phyloP scores from a whole-genome alignment of 78 protist species.

The Dictyostelium firmibasis region DNA sequence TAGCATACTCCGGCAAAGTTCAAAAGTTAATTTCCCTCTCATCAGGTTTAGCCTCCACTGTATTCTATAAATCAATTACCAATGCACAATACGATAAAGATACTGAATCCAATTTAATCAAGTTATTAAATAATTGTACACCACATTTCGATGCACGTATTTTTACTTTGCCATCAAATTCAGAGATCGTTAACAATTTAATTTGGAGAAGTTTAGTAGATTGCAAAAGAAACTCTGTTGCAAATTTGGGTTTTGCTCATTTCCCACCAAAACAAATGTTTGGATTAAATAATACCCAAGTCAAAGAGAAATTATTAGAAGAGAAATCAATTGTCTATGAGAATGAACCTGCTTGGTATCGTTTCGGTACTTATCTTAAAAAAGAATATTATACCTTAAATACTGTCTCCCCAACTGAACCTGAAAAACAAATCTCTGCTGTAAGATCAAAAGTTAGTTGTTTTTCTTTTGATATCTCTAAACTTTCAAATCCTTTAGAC shows the following conservation, averaged over 20 bases:
- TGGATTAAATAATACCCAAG: background rate
- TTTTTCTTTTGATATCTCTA: slow-evolving; percentile 7
- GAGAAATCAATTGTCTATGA: slow-evolving; percentile 34
- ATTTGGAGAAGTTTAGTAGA: slow-evolving; percentile 73
- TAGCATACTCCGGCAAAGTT: slow-evolving; percentile 46
- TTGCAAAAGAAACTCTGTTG: slow-evolving; percentile 43
- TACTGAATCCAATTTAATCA: background rate
- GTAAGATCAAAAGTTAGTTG: background rate
- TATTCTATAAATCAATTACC: slow-evolving; percentile 29
- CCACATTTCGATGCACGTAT: slow-evolving; percentile 71
- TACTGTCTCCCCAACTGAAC: background rate
- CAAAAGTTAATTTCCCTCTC: slow-evolving; percentile 54
- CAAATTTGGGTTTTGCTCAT: slow-evolving; percentile 46
- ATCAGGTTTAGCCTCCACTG: slow-evolving; percentile 64
- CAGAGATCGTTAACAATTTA: slow-evolving; percentile 43
- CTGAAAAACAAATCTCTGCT: background rate
- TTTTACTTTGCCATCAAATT: slow-evolving; percentile 42
- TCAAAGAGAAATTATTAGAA: slow-evolving; percentile 3
- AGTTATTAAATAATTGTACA: background rate
- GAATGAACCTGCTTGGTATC: slow-evolving; percentile 50
- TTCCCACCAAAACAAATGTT: slow-evolving; percentile 32
- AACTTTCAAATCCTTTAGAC: background rate
- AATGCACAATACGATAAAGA: background rate
- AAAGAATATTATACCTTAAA: background rate
- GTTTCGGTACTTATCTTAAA: slow-evolving; percentile 40